phyloP scores from a whole-genome alignment of 2,329 filamentous ascomycete species.

The Keithomyces neogunnii region DNA sequence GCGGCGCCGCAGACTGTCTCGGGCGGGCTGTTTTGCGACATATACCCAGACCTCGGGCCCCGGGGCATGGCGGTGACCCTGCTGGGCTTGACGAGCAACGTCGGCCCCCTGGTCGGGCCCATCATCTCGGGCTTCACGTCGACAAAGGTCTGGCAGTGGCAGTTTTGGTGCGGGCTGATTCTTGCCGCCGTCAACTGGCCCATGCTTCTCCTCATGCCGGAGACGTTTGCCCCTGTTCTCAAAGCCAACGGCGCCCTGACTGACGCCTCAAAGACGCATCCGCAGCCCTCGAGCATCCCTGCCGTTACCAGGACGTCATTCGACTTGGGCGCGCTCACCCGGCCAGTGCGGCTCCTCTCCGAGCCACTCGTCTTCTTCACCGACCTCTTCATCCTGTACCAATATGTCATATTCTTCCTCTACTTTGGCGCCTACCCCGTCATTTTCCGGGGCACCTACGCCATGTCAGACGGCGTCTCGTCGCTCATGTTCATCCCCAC shows the following conservation, averaged over 20 bases:
- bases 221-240: conserved; percentile 15
- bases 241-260: conserved; percentile 9
- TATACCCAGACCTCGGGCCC: conserved; percentile 26
- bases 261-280: not conserved
- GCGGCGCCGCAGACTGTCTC: conserved; percentile 32
- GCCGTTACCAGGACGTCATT: not conserved
- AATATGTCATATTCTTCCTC: conserved; percentile 51
- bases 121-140: conserved; percentile 8
- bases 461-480: conserved; percentile 4
- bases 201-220: conserved; percentile 23
- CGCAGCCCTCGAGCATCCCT: not conserved
- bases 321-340: not conserved
- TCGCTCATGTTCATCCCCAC: conserved; percentile 8
- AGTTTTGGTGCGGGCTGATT: conserved; percentile 7
- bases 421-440: conserved; percentile 49
- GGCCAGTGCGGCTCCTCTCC: conserved; percentile 23
- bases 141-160: conserved; percentile 6
- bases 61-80: conserved; percentile 25
- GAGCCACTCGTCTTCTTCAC: conserved; percentile 50
- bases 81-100: conserved; percentile 19
- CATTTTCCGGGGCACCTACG: conserved; percentile 8
- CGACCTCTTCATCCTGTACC: conserved; percentile 39
- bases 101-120: conserved; percentile 6
- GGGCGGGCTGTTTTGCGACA: conserved; percentile 35
- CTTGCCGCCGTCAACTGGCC: conserved; percentile 5